Evolutionary conservation across 768 basidiomycete genomes (phyloP), one percentile per base, ranked within the genome.

Genomic region (Mycena crocata): DNA sequence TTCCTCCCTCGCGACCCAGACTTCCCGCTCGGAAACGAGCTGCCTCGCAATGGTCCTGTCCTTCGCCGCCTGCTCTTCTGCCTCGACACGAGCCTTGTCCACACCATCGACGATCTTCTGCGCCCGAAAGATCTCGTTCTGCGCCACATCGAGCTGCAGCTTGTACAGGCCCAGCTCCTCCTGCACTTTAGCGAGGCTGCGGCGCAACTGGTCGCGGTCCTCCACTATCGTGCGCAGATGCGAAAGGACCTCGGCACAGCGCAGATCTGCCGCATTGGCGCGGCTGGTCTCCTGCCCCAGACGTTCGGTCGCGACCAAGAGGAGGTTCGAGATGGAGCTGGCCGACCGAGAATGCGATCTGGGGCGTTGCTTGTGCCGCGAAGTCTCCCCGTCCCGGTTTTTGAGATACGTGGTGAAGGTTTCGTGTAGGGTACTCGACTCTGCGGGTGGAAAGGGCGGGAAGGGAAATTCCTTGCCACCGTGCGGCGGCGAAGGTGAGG

Each of bases 101-200:
- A 86, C 74, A 1, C 78, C 77, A 64, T 79, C 82, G 44, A 89
- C 73, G 6, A 84, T 79, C 7, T 84, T 82, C 70, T 88, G 84
- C 5, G 86, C 86, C 34, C 84, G 82, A 26, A 77, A 71, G 46
- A 90, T 86, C 73, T 91, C 88, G 60, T 80, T 78, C 68, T 90
- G 88, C 19, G 90, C 89, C 35, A 83, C 78, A 21, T 87, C 85
- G 30, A 89, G 76, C 79, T 89, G 87, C 1, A 85, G 52, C 72
- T 87, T 89, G 72, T 89, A 90, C 57, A 89, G 57, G 51, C 79
- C 77, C 49, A 90, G 72, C 66, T 91, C 89, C 34, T 87, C 83
- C 73, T 76, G 56, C 69, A 80, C 68, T 6, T 71, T 74, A 4
- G 72, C 57, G 12, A 84, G 64, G 10, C 80, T 78, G 32, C 72